Base-by-base conservation (phyloP, 371 early-diverging fungal genomes). In the Mucor circinelloides region DNA sequence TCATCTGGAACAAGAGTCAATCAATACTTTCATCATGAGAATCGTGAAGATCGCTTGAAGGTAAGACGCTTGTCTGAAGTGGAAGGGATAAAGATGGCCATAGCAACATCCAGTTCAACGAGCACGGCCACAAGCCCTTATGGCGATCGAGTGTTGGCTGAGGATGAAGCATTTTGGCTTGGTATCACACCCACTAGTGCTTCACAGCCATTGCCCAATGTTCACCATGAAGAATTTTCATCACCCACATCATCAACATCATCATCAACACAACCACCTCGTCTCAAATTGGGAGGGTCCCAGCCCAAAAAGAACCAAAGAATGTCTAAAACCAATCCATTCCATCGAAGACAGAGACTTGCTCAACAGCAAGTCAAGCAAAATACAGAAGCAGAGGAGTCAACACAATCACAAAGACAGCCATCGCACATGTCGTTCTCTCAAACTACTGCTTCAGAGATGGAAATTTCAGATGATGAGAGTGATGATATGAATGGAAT, bases 131-230 rank as follows among this genome's bases (percentile, higher is more conserved):
- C 25, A n/a, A 46, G 36, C 46, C n/a, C 4, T 17, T 28, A 30
- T 13, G 32, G 42, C 5, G 9, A 57, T 17, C 25, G 50, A 7
- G 28, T 23, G 19, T 19, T 69, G 2, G 54, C 70, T 19, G 65
- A 64, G 46, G 70, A 69, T 28, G 65, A 69, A 28, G 61, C 65
- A 7, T 69, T 69, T 23, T 69, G 70, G 70, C 28, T 69, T 1
- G 59, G 48, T 25, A 15, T 61, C 0, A 6, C 64, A 17, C 28
- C 63, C 30, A 60, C 30, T 15, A 40, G 40, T 54, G 42, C 36
- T 5, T 55, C 64, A 21, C 63, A 63, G 19, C 63, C 63, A 23
- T 25, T 38, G 1, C 36, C 63, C 2, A 50, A 19, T 12, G 27
- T 52, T 13, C 15, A 13, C 13, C 52, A 27, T 13, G 25, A 52